Evolutionary conservation across 495 filamentous ascomycete species (phyloP).

Genomic region (Penicillium pancosmium): DNA sequence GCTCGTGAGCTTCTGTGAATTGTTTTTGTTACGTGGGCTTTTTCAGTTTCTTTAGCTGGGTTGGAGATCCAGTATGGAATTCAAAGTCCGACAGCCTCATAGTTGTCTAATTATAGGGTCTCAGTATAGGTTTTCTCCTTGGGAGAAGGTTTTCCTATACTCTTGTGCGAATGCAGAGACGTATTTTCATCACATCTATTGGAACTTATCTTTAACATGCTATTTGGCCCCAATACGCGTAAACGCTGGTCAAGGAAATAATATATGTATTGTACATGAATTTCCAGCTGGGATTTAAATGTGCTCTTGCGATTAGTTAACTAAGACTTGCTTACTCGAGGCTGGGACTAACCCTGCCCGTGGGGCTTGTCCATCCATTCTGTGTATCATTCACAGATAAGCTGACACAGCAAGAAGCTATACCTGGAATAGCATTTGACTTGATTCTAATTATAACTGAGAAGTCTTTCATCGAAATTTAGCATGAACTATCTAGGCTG

Average conservation of each 20-base stretch:
- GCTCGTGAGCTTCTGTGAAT: too few species aligned
- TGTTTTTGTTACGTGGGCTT: too few species aligned
- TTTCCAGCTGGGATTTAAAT: too few species aligned
- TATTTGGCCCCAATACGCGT: too few species aligned
- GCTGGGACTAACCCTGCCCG: too few species aligned
- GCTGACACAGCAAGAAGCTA: background rate
- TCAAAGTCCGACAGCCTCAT: slow-evolving; percentile 33
- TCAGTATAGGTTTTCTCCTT: slow-evolving; percentile 1
- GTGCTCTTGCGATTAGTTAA: too few species aligned
- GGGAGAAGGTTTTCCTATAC: slow-evolving; percentile 1
- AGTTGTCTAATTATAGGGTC: slow-evolving; percentile 19
- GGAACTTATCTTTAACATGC: too few species aligned
- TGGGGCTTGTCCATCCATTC: too few species aligned
- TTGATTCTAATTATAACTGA: background rate
- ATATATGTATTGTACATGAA: background rate
- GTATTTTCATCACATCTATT: background rate
- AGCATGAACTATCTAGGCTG: background rate
- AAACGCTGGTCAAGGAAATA: background rate
- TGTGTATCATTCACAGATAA: background rate
- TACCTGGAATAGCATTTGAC: background rate
- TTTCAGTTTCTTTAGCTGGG: too few species aligned
- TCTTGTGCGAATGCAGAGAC: slow-evolving; percentile 1
- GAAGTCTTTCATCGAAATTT: background rate
- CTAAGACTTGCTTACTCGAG: too few species aligned
- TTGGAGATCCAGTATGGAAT: too few species aligned